These are phyloP conservation scores for Oryza meridionalis DNA, from an alignment of 176 grass and related monocot species.

Conservation along the genomic window DNA sequence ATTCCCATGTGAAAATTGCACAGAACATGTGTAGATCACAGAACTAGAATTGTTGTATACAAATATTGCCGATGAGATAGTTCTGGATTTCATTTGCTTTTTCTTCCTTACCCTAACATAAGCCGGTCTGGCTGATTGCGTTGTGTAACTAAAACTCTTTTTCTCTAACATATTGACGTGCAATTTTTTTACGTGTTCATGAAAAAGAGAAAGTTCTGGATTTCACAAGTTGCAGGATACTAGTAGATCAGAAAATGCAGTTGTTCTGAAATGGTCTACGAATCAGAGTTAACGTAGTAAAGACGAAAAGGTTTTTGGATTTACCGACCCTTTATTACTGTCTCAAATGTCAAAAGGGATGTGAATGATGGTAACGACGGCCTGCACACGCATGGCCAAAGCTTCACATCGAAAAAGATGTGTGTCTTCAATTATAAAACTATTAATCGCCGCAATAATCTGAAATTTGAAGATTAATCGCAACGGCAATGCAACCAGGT, in stretches of 20 bases:
- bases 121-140: too few species aligned
- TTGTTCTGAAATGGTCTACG: not conserved
- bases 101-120: too few species aligned
- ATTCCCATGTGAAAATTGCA: not conserved
- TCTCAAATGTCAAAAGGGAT: conserved; percentile 26
- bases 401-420: not conserved
- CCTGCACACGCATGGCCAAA: not conserved
- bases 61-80: not conserved
- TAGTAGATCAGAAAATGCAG: not conserved
- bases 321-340: not conserved
- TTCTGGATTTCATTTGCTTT: not conserved
- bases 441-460: not conserved
- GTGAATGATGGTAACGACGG: conserved; percentile 18
- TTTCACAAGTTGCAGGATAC: not conserved
- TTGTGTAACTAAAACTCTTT: too few species aligned
- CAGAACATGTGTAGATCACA: not conserved
- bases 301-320: not conserved
- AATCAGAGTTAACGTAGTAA: not conserved
- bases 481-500: not conserved
- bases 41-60: not conserved
- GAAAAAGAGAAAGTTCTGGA: not conserved
- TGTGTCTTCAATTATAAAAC: not conserved
- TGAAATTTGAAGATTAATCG: not conserved
- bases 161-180: too few species aligned
- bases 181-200: too few species aligned